Evolutionary conservation across 352 stramenopile genomes (phyloP), one percentile per base, ranked within the genome.

Genomic region (Phytophthora constricta): DNA sequence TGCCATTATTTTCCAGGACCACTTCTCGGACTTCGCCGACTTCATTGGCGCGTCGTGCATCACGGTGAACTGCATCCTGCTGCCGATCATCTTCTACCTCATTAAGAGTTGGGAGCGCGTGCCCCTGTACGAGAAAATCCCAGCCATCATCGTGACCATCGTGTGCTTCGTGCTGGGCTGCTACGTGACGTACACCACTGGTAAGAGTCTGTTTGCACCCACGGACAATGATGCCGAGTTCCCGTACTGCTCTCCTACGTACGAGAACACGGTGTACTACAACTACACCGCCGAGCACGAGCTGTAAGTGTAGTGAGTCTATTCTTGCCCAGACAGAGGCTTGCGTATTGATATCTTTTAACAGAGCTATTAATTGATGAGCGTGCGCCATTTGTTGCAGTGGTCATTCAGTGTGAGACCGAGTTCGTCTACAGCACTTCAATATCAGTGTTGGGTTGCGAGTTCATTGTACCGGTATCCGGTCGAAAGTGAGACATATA

Each of bases 31-130:
- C 33, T 53, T 76, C 17, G 62, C 58, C 3, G 68, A 74, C 58
- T 79, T 79, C 41, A 53, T 76, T 13, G 67, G 71, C 7, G 67
- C 71, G 1, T 76, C 71, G 34, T 59, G 65, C 22, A 75, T 74
- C 31, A 71, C 62, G 22, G 47, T 74, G 16, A 73, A 64, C 68
- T 77, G 62, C 43, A 79, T 79, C 54, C 33, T 79, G 20, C 41
- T 79, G 14, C 71, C 71, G 33, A 67, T 73, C 31, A 45, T 75
- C 33, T 75, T 62, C 39, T 75, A 75, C 49, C 41, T 68, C 42
- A 59, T 67, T 22, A 62, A 59, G 43, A 26, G 64, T 13, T 68
- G 58, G 43, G 33, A 56, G 14, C 52, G 49, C 27, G 33, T 64
- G 16, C 45, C 45, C 11, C 33, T 64, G 45, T 64, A 49, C 45